Base-by-base conservation (phyloP, 169 alveolate genomes). In the Cryptosporidium ubiquitum region DNA sequence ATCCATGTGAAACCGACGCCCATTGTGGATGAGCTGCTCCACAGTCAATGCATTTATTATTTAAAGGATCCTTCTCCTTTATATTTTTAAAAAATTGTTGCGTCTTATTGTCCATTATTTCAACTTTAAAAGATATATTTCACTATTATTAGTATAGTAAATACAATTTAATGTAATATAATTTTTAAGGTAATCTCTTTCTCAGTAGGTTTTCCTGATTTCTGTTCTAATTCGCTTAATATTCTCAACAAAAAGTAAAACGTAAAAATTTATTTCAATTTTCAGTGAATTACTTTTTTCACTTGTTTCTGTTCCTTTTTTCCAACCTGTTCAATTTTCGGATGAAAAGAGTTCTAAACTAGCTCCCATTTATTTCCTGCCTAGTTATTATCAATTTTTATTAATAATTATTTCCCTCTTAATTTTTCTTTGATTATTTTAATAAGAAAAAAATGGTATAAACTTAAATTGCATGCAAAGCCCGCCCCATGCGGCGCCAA, bases 1-100 rank as follows among this genome's bases (percentile, higher is more conserved):
- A 96, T 23, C 98, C 98, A 92, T 97, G 97, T 52, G 96, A 96
- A n/a, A 98, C 95, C 31, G 98, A 95, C 31, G 98, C 98, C 99
- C 99, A 98, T 71, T 97, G 95, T 9, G 99, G 99, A 14, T 97
- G 97, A 29, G 94, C 85, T 4, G 96, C 89, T 10, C 97, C 94
- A 91, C 97, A 95, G 86, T 95, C 97, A 70, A 94, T 86, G 55
- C 97, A 95, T 85, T 84, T 68, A 51, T 68, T 57, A 68, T 91
- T 91, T 18, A 64, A 35, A 29, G 89, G 89, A 20, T 79, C 89
- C 39, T n/a, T 47, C 6, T 79, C 89, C 68, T 79, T 79, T 14
- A 79, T 79, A 26, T 42, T 64, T 47, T 64, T 79, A 64, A 79
- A 79, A 44, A 79, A 79, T 14, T 79, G 89, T 49, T 79, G 89